phyloP scores from a whole-genome alignment of 345 rosid species.

The Eucalyptus urophylla region DNA sequence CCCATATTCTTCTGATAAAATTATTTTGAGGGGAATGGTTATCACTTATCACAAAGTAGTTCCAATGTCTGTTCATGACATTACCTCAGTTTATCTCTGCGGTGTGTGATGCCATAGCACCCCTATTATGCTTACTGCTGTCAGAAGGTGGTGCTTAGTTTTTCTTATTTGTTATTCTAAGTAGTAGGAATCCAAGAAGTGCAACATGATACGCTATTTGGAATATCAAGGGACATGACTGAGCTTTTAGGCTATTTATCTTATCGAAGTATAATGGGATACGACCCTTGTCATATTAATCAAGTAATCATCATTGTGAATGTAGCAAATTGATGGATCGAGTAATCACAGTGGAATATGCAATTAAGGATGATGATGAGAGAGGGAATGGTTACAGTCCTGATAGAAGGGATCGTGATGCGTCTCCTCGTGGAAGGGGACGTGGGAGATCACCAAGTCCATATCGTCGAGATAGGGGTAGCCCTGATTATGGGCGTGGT shows the following conservation, averaged over 20 bases:
- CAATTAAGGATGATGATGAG: conserved; percentile 78
- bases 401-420: conserved; percentile 50
- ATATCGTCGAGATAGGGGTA: conserved; percentile 70
- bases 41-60: not conserved
- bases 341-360: conserved; percentile 91
- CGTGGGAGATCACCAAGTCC: conserved; percentile 82
- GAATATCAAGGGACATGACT: not conserved
- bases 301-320: not conserved
- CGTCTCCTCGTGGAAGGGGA: conserved; percentile 56
- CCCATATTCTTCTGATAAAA: not conserved
- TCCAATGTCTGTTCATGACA: not conserved
- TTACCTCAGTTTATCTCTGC: not conserved
- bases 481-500: conserved; percentile 93
- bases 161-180: not conserved
- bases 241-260: not conserved
- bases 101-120: not conserved
- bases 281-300: not conserved
- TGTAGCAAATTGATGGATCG: conserved; percentile 87
- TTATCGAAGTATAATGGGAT: not conserved
- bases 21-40: not conserved
- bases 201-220: not conserved
- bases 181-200: not conserved
- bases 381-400: conserved; percentile 58
- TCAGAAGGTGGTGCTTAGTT: not conserved
- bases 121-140: not conserved